Percentiles rank a stretch among this genome's conserved stretches.
Conservation (phyloP, 345 rosid genomes). For the Gossypium herbaceum region DNA sequence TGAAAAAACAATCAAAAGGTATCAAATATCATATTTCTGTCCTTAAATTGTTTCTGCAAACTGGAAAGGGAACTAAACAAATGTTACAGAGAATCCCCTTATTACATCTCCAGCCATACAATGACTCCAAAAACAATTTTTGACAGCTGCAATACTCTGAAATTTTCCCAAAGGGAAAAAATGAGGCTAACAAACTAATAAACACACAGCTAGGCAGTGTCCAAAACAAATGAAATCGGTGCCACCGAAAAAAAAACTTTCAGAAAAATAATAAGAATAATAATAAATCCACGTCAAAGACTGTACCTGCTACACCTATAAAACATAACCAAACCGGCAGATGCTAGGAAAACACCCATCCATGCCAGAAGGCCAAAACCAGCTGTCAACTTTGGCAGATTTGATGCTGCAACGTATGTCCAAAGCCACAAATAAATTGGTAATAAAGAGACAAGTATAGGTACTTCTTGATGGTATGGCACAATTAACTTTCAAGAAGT, state of each 20-base stretch:
- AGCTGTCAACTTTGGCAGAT: constrained; percentile 72
- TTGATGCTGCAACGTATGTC: constrained; percentile 51
- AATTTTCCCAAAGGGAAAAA: not conserved
- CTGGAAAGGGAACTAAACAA: not conserved
- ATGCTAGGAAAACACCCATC: constrained; percentile 72
- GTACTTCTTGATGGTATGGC: constrained; percentile 18
- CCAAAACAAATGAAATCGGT: not conserved
- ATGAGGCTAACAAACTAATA: not conserved
- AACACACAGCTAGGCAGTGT: not conserved
- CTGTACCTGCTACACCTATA: constrained; percentile 91
- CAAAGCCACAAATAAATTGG: not conserved
- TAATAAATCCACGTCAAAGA: not conserved
- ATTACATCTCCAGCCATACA: not conserved
- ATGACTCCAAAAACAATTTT: not conserved
- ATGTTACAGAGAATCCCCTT: not conserved
- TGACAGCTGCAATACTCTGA: not conserved
- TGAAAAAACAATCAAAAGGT: not conserved
- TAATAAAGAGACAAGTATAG: not conserved
- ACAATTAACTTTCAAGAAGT: constrained; percentile 16
- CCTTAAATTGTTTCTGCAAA: not conserved
- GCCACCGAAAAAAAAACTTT: not conserved
- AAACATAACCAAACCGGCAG: constrained; percentile 69
- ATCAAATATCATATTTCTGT: not conserved
- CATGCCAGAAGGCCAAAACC: constrained; percentile 83
- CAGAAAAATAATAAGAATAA: not conserved